phyloP scores from a whole-genome alignment of 2,329 filamentous ascomycete genomes.

The Cercospora zeina region DNA sequence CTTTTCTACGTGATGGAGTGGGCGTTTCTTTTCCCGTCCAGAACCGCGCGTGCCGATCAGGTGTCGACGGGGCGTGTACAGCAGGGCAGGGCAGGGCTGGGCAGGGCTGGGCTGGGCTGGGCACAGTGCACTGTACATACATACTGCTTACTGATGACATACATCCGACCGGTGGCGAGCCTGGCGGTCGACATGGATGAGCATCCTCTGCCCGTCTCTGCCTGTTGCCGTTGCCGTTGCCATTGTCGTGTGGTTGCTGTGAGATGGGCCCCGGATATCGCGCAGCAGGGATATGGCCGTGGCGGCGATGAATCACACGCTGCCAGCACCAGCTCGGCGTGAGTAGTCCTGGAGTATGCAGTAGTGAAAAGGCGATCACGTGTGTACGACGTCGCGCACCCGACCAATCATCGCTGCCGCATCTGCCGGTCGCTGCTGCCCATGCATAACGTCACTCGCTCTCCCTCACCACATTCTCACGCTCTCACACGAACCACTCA shows the following conservation, averaged over 20 bases:
- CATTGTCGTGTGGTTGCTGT: background rate
- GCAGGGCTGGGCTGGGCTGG: too few species aligned
- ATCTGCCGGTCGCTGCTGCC: background rate
- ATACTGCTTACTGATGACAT: too few species aligned
- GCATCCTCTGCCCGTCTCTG: background rate
- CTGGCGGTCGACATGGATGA: constrained; percentile 3
- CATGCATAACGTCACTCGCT: background rate
- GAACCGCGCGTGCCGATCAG: background rate
- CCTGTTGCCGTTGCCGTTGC: background rate
- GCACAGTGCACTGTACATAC: background rate
- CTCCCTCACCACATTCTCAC: too few species aligned
- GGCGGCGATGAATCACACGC: background rate
- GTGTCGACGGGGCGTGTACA: background rate
- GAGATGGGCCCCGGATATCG: background rate
- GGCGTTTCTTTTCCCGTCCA: background rate
- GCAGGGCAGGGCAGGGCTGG: too few species aligned
- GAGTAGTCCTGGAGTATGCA: too few species aligned
- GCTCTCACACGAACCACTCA: background rate
- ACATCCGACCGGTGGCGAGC: constrained; percentile 13
- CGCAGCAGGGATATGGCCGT: constrained; percentile 3
- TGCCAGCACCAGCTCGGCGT: too few species aligned
- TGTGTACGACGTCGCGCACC: too few species aligned
- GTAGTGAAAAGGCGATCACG: too few species aligned
- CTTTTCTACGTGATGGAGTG: background rate
- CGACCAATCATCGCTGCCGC: background rate